phyloP scores from a whole-genome alignment of 805 yeast species.

The Yamadazyma sp. region DNA sequence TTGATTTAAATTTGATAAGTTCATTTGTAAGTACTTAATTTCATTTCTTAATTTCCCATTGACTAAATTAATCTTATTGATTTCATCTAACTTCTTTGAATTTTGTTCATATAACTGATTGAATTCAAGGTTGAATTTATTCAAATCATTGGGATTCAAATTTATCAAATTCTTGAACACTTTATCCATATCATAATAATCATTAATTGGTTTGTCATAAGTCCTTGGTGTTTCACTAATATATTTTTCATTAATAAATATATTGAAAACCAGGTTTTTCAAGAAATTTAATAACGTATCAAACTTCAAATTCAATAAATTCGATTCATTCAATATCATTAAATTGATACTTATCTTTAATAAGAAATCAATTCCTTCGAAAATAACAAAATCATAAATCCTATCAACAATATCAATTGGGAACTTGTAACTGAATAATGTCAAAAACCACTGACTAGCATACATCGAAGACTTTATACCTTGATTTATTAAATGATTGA shows the following conservation, averaged over 20 bases:
- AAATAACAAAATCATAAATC: conserved; percentile 81
- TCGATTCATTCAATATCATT: conserved; percentile 64
- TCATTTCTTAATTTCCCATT: conserved; percentile 75
- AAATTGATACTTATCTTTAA: conserved; percentile 81
- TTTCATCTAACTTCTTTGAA: conserved; percentile 58
- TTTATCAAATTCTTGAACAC: conserved; percentile 78
- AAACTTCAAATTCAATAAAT: conserved; percentile 60
- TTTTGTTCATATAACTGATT: conserved; percentile 69
- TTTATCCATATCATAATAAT: conserved; percentile 61
- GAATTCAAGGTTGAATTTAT: conserved; percentile 71
- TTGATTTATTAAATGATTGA: conserved; percentile 75
- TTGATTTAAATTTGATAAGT: conserved; percentile 63
- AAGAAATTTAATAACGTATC: conserved; percentile 75
- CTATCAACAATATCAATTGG: conserved; percentile 86
- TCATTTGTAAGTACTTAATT: conserved; percentile 67
- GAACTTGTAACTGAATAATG: conserved; percentile 91
- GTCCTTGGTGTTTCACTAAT: not conserved
- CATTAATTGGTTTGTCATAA: not conserved
- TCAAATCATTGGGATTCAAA: conserved; percentile 69
- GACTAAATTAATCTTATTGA: conserved; percentile 53
- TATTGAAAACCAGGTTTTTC: conserved; percentile 75
- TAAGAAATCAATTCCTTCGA: conserved; percentile 88
- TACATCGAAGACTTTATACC: conserved; percentile 93
- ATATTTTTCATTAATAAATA: conserved; percentile 47
- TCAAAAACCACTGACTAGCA: conserved; percentile 97